Evolutionary conservation across 1,284 basidiomycete species (phyloP), one percentile per base, ranked within the genome.

Genomic region (Anthracocystis setariae): DNA sequence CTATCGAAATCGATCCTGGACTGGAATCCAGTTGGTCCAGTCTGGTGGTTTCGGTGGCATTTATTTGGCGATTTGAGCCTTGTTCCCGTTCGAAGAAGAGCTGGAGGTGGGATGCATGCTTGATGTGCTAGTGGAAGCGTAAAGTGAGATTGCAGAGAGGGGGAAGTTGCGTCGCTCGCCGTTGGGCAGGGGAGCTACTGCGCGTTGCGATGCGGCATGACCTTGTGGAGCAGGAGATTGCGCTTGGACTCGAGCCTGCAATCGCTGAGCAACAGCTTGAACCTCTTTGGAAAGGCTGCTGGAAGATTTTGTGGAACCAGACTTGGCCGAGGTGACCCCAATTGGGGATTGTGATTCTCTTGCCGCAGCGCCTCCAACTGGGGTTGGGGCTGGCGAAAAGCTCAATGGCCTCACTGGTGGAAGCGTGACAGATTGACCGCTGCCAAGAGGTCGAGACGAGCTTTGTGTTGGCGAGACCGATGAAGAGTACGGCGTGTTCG

Each of bases 221-320:
- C 39, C 35, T 10, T 60, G 63, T 1, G 52, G 35, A 15, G 56
- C 52, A 8, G 67, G 67, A 8, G 61, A 56, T 39, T 65, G 68
- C 33, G 68, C 68, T 45, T 71, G 53, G 7, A 71, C 68, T 13
- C 68, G 68, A 44, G 61, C 68, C 21, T 71, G 68, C 38, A 71
- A 21, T 44, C 65, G 68, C 40, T 71, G 65, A 2, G 61, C 62
- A 9, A 71, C 62, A 8, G 62, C 68, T 42, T 71, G 68, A 18
- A 71, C 68, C 38, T 70, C 67, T 33, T 57, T 64, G 3, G 68
- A 71, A 9, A 71, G 43, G 54, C 50, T 65, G 44, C 54, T 61
- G 5, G 47, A 53, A 4, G 49, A 39, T 21, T 46, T 59, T 32
- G 39, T 32, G 8, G 40, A 44, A 24, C 25, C 23, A 20, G 2